phyloP scores from a whole-genome alignment of 208 protist species.

The Acanthamoeba triangularis region DNA sequence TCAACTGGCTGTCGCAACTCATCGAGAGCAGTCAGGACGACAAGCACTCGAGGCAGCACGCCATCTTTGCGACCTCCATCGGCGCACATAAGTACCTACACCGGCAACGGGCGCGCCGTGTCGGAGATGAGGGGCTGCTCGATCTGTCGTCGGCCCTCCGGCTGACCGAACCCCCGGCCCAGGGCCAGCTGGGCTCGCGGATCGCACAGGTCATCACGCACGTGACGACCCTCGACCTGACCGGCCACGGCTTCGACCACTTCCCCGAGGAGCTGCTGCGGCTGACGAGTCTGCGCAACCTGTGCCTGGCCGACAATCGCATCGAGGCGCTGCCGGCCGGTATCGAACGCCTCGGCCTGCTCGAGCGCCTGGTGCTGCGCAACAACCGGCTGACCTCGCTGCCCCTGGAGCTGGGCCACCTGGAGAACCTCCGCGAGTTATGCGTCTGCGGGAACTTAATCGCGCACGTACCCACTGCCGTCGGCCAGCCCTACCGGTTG shows the following conservation, averaged over 20 bases:
- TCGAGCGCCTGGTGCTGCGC: constrained; percentile 6
- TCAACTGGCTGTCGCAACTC: neutral
- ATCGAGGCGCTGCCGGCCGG: neutral
- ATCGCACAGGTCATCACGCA: neutral
- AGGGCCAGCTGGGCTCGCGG: neutral
- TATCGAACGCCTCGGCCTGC: neutral
- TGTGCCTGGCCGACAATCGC: neutral
- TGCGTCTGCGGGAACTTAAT: neutral
- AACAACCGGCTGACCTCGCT: neutral
- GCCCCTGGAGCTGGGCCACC: neutral
- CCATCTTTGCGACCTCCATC: neutral
- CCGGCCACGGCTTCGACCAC: neutral
- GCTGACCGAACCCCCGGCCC: no score
- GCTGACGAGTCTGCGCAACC: neutral
- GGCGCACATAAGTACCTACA: neutral
- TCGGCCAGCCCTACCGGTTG: neutral
- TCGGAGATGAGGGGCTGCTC: no score
- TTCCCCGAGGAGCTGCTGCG: neutral
- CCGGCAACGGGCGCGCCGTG: neutral
- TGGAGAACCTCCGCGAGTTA: neutral
- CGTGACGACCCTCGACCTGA: neutral
- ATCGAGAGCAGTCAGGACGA: neutral
- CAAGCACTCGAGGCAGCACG: neutral
- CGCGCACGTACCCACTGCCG: neutral
- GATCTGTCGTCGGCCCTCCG: no score